Conservation (phyloP, 306 rosid species). For the Glycine tomentella region DNA sequence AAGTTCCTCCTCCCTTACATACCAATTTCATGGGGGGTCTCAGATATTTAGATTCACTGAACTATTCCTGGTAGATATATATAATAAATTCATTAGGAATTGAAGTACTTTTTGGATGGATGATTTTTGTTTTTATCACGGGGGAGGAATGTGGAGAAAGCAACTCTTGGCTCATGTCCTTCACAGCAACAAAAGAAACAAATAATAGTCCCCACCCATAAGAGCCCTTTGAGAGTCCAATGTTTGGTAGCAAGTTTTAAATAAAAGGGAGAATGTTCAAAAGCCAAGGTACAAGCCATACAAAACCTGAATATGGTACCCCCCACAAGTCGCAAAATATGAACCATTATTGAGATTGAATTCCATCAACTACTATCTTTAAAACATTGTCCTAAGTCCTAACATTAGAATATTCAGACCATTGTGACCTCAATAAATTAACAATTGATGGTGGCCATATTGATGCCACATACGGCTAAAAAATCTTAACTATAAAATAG, state of each 20-base stretch:
- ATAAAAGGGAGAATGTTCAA: constrained; percentile 55
- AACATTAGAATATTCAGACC: constrained; percentile 52
- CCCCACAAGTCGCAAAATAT: constrained; percentile 57
- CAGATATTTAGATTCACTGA: constrained; percentile 40
- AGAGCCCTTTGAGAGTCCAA: constrained; percentile 44
- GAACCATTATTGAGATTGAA: constrained; percentile 52
- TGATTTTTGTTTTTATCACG: constrained; percentile 50
- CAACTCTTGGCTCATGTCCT: constrained; percentile 47
- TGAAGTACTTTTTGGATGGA: constrained; percentile 39
- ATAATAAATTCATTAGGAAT: constrained; percentile 1
- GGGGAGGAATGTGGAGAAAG: constrained; percentile 63
- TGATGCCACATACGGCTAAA: constrained; percentile 50
- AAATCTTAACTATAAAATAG: constrained; percentile 32
- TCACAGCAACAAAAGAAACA: constrained; percentile 51
- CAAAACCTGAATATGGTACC: constrained; percentile 61
- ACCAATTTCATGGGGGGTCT: constrained; percentile 31
- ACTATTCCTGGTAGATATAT: not conserved
- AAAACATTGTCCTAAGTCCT: constrained; percentile 50
- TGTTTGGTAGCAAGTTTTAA: constrained; percentile 53
- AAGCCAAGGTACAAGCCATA: constrained; percentile 53
- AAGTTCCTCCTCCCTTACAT: not conserved
- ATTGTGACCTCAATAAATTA: constrained; percentile 32
- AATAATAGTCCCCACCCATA: constrained; percentile 60
- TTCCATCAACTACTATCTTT: constrained; percentile 54
- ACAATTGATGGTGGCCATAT: constrained; percentile 52